A percentile compares a stretch with the other conserved stretches of the same genome.
These are phyloP conservation scores for Arthroderma sp. DNA, from an alignment of 2,329 filamentous ascomycete genomes.

Conservation along the genomic window DNA sequence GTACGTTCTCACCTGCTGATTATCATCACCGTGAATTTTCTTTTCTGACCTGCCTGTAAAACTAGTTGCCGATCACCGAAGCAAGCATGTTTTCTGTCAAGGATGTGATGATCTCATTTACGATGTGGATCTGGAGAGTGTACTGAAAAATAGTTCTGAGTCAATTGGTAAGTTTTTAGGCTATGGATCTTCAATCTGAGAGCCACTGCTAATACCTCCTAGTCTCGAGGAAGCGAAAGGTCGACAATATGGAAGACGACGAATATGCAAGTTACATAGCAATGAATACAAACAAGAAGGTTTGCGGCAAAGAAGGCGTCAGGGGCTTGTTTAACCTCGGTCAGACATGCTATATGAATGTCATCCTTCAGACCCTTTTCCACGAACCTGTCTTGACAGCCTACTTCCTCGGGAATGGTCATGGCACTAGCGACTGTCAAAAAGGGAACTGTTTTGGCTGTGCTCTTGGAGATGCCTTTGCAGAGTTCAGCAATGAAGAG, in stretches of 20 bases:
- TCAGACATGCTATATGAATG: constrained; percentile 97
- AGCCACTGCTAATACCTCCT: not conserved
- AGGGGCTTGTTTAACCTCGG: constrained; percentile 94
- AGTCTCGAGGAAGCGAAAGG: constrained; percentile 26
- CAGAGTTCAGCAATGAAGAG: constrained; percentile 48
- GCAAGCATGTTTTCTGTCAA: constrained; percentile 30
- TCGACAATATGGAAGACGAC: constrained; percentile 23
- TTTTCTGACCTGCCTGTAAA: constrained; percentile 10
- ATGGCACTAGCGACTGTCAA: constrained; percentile 63
- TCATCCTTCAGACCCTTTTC: constrained; percentile 82
- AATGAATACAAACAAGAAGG: constrained; percentile 63
- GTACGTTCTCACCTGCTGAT: constrained; percentile 19
- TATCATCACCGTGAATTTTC: not conserved
- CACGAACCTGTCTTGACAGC: constrained; percentile 87
- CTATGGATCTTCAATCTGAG: not conserved
- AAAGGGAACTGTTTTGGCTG: constrained; percentile 47
- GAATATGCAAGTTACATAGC: constrained; percentile 68
- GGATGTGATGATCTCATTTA: constrained; percentile 33
- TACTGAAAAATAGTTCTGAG: constrained; percentile 17
- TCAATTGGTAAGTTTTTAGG: not conserved
- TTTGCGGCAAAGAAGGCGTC: constrained; percentile 76
- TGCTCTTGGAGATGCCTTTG: constrained; percentile 51
- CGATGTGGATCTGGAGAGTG: constrained; percentile 29
- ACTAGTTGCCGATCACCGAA: constrained; percentile 32
- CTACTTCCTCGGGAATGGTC: constrained; percentile 84